Conservation (phyloP, 73 alveolate species). For the Paraurostyla sp. region DNA sequence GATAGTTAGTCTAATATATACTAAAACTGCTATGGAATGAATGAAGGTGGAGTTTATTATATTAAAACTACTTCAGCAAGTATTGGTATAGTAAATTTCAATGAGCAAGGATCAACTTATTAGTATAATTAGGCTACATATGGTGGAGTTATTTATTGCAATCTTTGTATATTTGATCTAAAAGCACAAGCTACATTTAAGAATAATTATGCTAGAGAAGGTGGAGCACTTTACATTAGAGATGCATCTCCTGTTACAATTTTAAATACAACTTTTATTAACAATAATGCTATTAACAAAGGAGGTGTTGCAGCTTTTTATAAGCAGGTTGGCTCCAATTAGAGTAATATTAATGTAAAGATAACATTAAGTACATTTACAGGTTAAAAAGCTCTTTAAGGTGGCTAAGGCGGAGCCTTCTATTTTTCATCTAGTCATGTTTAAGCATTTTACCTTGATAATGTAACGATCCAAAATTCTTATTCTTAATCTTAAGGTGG, state of each 20-base stretch:
- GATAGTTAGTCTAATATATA: not conserved
- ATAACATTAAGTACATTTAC: not conserved
- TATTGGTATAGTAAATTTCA: not conserved
- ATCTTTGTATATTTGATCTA: not conserved
- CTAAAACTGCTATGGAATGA: constrained; percentile 16
- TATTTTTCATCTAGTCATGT: constrained; percentile 10
- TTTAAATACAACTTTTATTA: not conserved
- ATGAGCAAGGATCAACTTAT: not conserved
- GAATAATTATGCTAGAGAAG: constrained; percentile 15
- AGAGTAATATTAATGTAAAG: not conserved
- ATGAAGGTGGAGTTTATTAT: not conserved
- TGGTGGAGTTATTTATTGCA: constrained; percentile 12
- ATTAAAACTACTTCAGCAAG: not conserved
- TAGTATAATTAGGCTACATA: constrained; percentile 12
- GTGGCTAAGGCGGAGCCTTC: constrained; percentile 32
- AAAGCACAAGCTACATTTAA: not conserved
- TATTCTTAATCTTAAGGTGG: not conserved
- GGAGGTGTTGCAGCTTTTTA: not conserved
- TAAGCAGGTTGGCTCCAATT: not conserved
- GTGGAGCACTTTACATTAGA: not conserved
- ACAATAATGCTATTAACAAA: not conserved
- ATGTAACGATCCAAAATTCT: not conserved
- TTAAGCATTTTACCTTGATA: not conserved
- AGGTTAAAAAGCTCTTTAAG: not conserved
- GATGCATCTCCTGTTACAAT: not conserved